Evolutionary conservation across 176 grass and related monocot genomes (phyloP).

Genomic region (Aegilops bicornis): DNA sequence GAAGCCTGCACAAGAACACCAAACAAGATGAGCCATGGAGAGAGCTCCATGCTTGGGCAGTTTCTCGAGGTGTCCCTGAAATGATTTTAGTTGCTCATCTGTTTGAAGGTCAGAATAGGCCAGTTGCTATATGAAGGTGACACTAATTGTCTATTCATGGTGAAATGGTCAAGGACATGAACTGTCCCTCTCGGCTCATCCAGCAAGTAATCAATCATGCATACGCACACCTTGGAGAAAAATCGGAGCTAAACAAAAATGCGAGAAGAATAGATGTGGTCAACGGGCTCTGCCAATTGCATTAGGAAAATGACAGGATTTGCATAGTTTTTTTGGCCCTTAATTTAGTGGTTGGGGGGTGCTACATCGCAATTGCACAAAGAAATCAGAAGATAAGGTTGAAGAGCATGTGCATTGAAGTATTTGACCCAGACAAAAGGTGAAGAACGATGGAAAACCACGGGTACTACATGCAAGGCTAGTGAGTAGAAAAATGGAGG

Average conservation of each 20-base stretch:
- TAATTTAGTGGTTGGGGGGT: constrained; percentile 8
- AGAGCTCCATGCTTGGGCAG: constrained; percentile 34
- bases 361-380: not conserved
- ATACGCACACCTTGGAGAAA: not conserved
- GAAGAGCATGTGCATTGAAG: constrained; percentile 13
- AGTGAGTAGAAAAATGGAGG: not conserved
- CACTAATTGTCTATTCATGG: constrained; percentile 14
- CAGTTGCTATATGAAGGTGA: not conserved
- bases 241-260: not conserved
- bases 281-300: constrained; percentile 34
- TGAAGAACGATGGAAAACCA: not conserved
- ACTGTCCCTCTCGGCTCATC: not conserved
- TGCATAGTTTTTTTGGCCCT: not conserved
- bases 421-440: constrained; percentile 12
- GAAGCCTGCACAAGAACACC: constrained; percentile 18
- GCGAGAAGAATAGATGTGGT: not conserved
- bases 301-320: constrained; percentile 4
- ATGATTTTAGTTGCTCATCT: constrained; percentile 29
- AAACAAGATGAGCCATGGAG: constrained; percentile 33
- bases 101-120: constrained; percentile 20
- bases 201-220: not conserved
- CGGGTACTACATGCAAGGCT: constrained; percentile 11
- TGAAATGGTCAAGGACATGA: constrained; percentile 44
- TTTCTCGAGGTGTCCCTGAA: constrained; percentile 21
- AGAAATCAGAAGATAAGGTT: not conserved